Percentiles rank a stretch among this genome's conserved stretches.
These are phyloP conservation scores for Cladosporium sp. DNA, from an alignment of 2,329 filamentous ascomycete genomes.

Conservation along the genomic window DNA sequence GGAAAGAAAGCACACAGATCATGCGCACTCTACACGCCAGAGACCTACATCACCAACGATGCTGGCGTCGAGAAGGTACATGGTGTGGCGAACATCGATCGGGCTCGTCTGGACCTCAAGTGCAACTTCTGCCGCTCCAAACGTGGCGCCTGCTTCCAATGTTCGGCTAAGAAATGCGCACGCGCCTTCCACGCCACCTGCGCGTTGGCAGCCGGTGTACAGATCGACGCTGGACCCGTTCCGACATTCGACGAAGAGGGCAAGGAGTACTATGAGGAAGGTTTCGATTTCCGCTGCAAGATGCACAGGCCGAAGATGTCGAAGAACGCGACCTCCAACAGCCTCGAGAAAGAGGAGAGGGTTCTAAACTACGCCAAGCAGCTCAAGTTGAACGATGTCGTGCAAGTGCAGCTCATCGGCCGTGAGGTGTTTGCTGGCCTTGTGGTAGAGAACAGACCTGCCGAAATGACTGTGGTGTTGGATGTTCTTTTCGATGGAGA, in stretches of 20 bases:
- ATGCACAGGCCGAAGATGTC: conserved; percentile 87
- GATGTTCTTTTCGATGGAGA: conserved; percentile 82
- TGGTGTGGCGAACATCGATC: conserved; percentile 75
- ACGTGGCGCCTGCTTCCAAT: conserved; percentile 94
- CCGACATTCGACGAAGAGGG: conserved; percentile 86
- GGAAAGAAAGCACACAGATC: conserved; percentile 80
- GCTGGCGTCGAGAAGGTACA: conserved; percentile 67
- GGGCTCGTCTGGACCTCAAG: conserved; percentile 82
- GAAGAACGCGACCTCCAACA: conserved; percentile 53
- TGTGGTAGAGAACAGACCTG: conserved; percentile 72
- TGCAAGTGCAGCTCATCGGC: conserved; percentile 78
- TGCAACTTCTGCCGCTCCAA: conserved; percentile 93
- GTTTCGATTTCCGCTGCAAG: conserved; percentile 87
- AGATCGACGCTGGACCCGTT: conserved; percentile 79
- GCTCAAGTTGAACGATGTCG: conserved; percentile 66
- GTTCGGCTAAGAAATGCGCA: conserved; percentile 88
- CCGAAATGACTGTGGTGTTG: conserved; percentile 70
- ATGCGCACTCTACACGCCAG: conserved; percentile 85
- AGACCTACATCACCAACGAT: conserved; percentile 73
- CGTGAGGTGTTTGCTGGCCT: conserved; percentile 87
- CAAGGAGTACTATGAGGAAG: conserved; percentile 84
- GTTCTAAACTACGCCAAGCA: conserved; percentile 62
- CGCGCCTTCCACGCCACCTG: conserved; percentile 93
- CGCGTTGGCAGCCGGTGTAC: conserved; percentile 83
- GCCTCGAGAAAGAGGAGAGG: conserved; percentile 63